Base-by-base conservation (phyloP, 2,329 filamentous ascomycete genomes). In the Microcyclospora pomicola region DNA sequence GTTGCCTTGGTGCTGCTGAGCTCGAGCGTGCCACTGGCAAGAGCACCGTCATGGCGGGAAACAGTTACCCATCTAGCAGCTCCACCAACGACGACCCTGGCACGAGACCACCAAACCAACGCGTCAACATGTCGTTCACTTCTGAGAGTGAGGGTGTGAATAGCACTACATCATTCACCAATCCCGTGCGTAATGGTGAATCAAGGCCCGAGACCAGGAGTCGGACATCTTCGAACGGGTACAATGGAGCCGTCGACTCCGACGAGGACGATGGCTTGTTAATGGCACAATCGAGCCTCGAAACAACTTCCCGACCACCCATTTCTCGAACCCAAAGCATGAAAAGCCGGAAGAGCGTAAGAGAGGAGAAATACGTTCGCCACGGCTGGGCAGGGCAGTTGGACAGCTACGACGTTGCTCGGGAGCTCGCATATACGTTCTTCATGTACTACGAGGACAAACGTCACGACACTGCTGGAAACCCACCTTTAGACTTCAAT, bases 391-490 rank as follows among this genome's bases (percentile, higher is more conserved):
- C 93, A 55, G 82, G 87, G 49, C 85, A 94, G 59, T 86, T 93
- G 58, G 82, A 85, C 55, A 92, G 82, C 5, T 82, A 86, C 49
- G 85, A 94, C 55, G 87, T 92, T 52, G 81, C 92, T 50, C 47
- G 45, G 15, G 81, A 82, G 40, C 69, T 94, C 46, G 52, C 47
- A 31, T 39, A 94, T 82, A 92, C 85, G 49, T 98, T 93, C 76
- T 96, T 94, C 67, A 96, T 96, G 88, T 98, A 98, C 64, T 98
- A 83, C 61, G 95, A 88, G 46, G 91, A 98, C 62, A 96, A 96
- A 62, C 80, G 88, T 37, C 91, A 98, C 62, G 91, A 96, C 59
- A 91, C 85, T 15, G 88, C 85, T 28, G 91, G 86, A 15, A 85
- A 87, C 49, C 84, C 86, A 12, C 84, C 86, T 56, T 72, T 75